Evolutionary conservation across 306 rosid genomes (phyloP).

Genomic region (Quercus bicolor): DNA sequence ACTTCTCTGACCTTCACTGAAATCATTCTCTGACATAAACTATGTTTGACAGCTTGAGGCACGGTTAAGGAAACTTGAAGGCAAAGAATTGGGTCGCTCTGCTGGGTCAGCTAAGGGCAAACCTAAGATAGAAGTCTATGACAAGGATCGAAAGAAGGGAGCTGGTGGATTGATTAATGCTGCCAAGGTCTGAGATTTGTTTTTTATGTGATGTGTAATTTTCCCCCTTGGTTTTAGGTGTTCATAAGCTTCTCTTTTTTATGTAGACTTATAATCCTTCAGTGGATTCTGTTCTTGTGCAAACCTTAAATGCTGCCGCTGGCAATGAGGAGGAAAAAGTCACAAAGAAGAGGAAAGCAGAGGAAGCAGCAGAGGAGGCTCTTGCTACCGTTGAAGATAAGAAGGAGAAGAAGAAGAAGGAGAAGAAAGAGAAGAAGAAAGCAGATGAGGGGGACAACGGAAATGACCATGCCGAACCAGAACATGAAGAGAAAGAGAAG

Average conservation of each 20-base stretch:
- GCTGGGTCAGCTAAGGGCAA: slow-evolving; percentile 94
- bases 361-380: slow-evolving; percentile 27
- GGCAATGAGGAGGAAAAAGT: slow-evolving; percentile 36
- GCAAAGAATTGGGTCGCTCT: slow-evolving; percentile 70
- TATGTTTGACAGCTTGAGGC: slow-evolving; percentile 61
- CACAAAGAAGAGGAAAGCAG: slow-evolving; percentile 23
- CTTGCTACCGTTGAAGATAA: slow-evolving; percentile 20
- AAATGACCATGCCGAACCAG: slow-evolving; percentile 23
- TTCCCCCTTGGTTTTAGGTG: neutral
- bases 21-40: neutral
- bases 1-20: neutral
- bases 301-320: slow-evolving; percentile 13
- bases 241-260: slow-evolving; percentile 13
- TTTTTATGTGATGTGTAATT: neutral
- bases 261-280: slow-evolving; percentile 79
- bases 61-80: slow-evolving; percentile 81
- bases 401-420: slow-evolving; percentile 53
- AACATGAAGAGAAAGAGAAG: slow-evolving; percentile 29
- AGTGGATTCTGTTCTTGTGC: slow-evolving; percentile 65
- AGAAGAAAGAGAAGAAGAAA: slow-evolving; percentile 55
- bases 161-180: slow-evolving; percentile 68
- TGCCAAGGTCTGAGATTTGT: slow-evolving; percentile 57
- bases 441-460: slow-evolving; percentile 30
- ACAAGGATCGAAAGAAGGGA: slow-evolving; percentile 87
- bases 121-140: slow-evolving; percentile 83